A percentile compares a stretch with the other conserved stretches of the same genome.
phyloP scores from a whole-genome alignment of 805 yeast species.

The Jamesozyma lodderae region DNA sequence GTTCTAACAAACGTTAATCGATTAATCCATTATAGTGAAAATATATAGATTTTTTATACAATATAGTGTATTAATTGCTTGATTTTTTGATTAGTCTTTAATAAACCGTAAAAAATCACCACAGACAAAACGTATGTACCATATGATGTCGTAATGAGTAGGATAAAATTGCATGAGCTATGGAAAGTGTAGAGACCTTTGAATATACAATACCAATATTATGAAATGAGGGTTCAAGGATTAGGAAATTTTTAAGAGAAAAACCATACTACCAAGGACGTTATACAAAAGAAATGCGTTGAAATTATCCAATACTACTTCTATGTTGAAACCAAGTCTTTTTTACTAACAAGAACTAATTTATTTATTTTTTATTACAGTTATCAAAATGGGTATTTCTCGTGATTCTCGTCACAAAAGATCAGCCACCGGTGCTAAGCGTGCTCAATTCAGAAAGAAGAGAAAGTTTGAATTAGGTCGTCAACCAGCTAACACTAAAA shows the following conservation, averaged over 20 bases:
- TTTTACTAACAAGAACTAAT: constrained; percentile 9
- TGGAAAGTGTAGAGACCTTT: not conserved
- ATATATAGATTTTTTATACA: too few species aligned
- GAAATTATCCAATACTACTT: not conserved
- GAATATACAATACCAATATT: too few species aligned
- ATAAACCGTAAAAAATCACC: constrained; percentile 13
- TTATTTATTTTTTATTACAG: constrained; percentile 7
- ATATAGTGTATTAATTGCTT: too few species aligned
- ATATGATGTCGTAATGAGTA: not conserved
- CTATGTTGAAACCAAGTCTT: too few species aligned
- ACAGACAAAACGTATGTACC: constrained; percentile 26
- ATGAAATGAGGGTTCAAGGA: not conserved
- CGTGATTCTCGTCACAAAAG: constrained; percentile 99
- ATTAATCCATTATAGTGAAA: too few species aligned
- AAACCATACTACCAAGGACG: too few species aligned
- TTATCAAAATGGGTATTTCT: constrained; percentile 93
- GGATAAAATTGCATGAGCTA: too few species aligned
- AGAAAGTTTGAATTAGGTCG: constrained; percentile 99
- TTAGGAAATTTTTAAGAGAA: too few species aligned
- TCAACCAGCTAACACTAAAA: constrained; percentile 99
- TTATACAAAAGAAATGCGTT: not conserved
- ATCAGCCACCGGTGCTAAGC: constrained; percentile 99
- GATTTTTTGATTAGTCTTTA: too few species aligned
- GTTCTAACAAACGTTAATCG: too few species aligned
- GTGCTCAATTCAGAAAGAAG: constrained; percentile 99